phyloP scores from a whole-genome alignment of 192 early-diverging fungal genomes.

The Coemansia umbellata region DNA sequence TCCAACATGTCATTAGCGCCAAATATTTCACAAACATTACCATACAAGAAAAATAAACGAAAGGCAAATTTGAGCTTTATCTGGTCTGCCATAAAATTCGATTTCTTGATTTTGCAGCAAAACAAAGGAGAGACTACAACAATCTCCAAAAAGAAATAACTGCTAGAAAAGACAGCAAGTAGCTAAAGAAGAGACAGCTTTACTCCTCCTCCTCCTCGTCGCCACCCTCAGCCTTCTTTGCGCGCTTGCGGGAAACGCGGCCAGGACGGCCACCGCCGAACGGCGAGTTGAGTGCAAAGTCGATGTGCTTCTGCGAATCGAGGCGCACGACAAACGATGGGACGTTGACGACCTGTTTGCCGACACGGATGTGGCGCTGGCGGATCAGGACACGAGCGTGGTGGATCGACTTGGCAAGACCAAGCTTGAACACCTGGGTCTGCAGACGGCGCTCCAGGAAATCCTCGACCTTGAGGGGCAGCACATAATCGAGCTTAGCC shows the following conservation, averaged over 20 bases:
- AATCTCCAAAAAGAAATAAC: neutral
- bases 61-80: no score
- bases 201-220: slow-evolving; percentile 66
- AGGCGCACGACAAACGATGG: slow-evolving; percentile 95
- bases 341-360: slow-evolving; percentile 96
- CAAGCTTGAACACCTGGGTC: slow-evolving; percentile 98
- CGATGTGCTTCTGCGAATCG: slow-evolving; percentile 75
- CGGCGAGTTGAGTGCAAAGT: slow-evolving; percentile 82
- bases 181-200: neutral
- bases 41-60: no score
- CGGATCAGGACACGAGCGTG: slow-evolving; percentile 98
- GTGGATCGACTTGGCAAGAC: slow-evolving; percentile 97
- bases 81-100: no score
- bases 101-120: no score
- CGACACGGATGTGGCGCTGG: slow-evolving; percentile 97
- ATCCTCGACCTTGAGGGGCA: slow-evolving; percentile 96
- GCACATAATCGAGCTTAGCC: slow-evolving; percentile 98
- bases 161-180: neutral
- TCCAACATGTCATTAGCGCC: neutral
- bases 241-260: slow-evolving; percentile 95
- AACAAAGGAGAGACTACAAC: neutral
- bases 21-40: neutral
- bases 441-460: slow-evolving; percentile 98
- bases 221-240: slow-evolving; percentile 61
- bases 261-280: slow-evolving; percentile 98